phyloP scores from a whole-genome alignment of 139 green algal genomes.

The Micromonas commoda region DNA sequence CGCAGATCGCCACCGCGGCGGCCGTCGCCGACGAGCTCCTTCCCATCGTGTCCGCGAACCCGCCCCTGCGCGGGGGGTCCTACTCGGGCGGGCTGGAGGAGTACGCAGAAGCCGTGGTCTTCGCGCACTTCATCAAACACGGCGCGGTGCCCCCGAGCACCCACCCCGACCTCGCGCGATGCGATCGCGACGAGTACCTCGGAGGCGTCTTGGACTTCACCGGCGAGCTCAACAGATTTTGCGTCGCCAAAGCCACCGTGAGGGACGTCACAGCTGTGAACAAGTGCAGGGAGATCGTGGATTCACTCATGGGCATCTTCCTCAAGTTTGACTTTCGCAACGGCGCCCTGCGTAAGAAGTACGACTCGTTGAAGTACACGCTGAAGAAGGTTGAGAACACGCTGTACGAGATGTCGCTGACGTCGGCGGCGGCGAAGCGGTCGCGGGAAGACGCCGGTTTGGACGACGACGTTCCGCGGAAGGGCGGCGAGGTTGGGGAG shows the following conservation, averaged over 20 bases:
- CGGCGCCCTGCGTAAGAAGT: constrained; percentile 65
- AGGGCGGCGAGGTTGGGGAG: neutral
- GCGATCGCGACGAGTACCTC: constrained; percentile 62
- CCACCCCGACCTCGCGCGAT: neutral
- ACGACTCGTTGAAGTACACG: constrained; percentile 70
- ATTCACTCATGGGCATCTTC: constrained; percentile 55
- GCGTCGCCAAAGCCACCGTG: constrained; percentile 52
- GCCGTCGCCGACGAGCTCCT: constrained; percentile 49
- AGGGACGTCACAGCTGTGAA: constrained; percentile 54
- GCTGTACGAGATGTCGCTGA: constrained; percentile 61
- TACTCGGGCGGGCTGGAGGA: constrained; percentile 61
- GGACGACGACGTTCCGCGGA: neutral
- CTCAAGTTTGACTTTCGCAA: constrained; percentile 69
- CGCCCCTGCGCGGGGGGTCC: constrained; percentile 51
- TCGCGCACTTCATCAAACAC: constrained; percentile 59
- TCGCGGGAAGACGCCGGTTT: neutral
- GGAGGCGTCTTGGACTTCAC: constrained; percentile 72
- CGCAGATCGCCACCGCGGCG: constrained; percentile 44
- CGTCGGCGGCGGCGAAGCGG: neutral
- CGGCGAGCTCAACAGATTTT: constrained; percentile 68
- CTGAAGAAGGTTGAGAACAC: constrained; percentile 69
- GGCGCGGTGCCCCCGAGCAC: constrained; percentile 30
- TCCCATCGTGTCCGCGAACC: constrained; percentile 49
- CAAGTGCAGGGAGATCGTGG: constrained; percentile 52
- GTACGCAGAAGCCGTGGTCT: constrained; percentile 46